These are phyloP conservation scores for Russula emetica DNA, from an alignment of 768 basidiomycete species.

Conservation along the genomic window DNA sequence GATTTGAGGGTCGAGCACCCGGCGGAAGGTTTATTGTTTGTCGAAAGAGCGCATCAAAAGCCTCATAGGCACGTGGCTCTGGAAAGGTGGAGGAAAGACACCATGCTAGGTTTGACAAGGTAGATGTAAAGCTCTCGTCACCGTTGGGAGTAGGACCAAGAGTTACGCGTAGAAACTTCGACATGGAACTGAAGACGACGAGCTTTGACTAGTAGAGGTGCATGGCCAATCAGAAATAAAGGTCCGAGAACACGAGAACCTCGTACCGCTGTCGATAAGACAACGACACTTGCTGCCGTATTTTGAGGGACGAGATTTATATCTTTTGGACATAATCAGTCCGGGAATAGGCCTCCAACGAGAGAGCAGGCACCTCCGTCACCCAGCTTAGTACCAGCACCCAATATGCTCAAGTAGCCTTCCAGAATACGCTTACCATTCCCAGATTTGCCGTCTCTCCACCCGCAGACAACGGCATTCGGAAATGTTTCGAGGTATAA, in stretches of 20 bases:
- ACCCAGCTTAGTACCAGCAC: constrained; percentile 58
- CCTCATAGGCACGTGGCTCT: constrained; percentile 45
- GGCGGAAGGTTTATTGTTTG: constrained; percentile 25
- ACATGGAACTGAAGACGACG: constrained; percentile 66
- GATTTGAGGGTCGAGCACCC: constrained; percentile 3
- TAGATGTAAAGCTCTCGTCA: constrained; percentile 12
- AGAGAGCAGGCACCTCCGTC: constrained; percentile 42
- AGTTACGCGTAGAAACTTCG: constrained; percentile 57
- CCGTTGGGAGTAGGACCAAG: constrained; percentile 30
- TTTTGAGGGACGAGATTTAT: constrained; percentile 42
- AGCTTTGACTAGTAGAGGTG: constrained; percentile 59
- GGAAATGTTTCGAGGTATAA: constrained; percentile 71
- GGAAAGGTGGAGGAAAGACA: constrained; percentile 61
- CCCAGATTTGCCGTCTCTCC: constrained; percentile 49
- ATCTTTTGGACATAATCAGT: constrained; percentile 28
- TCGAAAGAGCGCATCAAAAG: constrained; percentile 49
- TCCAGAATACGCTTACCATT: constrained; percentile 66
- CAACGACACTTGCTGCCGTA: constrained; percentile 59
- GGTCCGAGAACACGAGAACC: not conserved
- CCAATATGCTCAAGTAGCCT: constrained; percentile 77
- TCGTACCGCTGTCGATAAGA: constrained; percentile 60
- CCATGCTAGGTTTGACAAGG: constrained; percentile 47
- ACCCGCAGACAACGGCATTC: constrained; percentile 58
- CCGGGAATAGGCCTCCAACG: not conserved
- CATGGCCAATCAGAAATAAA: not conserved